These are phyloP conservation scores for Phytophthora agathidicida DNA, from an alignment of 352 stramenopile genomes.

Conservation along the genomic window DNA sequence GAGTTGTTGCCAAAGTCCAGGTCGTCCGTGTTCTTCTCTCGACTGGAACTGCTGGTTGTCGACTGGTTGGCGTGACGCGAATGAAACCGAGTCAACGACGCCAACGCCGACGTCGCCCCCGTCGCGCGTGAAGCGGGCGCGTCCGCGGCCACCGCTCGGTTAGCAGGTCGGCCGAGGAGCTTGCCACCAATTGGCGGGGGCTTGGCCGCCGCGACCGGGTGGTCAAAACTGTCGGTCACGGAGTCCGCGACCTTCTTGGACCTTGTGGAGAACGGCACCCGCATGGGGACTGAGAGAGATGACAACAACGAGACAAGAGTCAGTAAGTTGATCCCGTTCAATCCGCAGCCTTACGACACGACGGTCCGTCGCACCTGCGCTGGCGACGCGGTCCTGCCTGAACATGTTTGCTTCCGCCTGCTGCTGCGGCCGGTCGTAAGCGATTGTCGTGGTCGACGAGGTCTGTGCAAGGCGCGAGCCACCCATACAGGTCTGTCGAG, in stretches of 20 bases:
- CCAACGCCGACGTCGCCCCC: constrained; percentile 38
- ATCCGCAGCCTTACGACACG: constrained; percentile 16
- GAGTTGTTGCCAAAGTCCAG: constrained; percentile 15
- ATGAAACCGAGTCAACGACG: constrained; percentile 56
- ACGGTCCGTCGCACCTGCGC: constrained; percentile 19
- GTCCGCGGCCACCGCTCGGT: constrained; percentile 29
- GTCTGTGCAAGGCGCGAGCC: constrained; percentile 22
- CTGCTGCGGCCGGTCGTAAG: constrained; percentile 4
- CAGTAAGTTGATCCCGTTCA: constrained; percentile 20
- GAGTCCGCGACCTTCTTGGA: constrained; percentile 37
- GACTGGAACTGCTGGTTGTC: constrained; percentile 26
- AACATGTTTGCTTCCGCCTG: constrained; percentile 35
- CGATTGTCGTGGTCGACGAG: constrained; percentile 16
- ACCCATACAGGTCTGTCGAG: constrained; percentile 28
- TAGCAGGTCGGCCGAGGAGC: constrained; percentile 37
- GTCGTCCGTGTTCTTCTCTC: constrained; percentile 22
- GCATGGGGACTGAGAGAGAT: constrained; percentile 40
- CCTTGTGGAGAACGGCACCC: constrained; percentile 43
- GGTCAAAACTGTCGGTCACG: constrained; percentile 38
- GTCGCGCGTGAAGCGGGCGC: constrained; percentile 31
- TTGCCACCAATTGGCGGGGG: constrained; percentile 32
- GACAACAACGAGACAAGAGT: constrained; percentile 14
- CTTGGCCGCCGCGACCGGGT: constrained; percentile 15
- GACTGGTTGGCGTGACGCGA: constrained; percentile 36
- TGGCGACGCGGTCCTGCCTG: constrained; percentile 29